Percentiles rank a stretch among this genome's conserved stretches.
Conservation (phyloP, 257 asterid genomes). For the Catharanthus roseus region DNA sequence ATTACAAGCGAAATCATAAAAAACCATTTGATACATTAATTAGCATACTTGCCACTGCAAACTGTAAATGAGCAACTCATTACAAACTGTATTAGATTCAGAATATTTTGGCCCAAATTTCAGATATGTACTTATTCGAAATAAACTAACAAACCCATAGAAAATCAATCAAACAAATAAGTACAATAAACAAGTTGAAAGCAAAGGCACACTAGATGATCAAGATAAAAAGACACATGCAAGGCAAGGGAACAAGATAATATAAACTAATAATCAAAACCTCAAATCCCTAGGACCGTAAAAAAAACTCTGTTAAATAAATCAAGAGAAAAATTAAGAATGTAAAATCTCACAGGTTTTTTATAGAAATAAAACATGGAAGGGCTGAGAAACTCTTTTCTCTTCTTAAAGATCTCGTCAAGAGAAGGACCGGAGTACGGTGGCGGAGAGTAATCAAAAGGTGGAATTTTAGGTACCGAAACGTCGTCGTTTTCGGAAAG, state of each 20-base stretch:
- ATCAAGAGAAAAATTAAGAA: not conserved
- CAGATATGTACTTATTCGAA: not conserved
- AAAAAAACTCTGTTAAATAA: not conserved
- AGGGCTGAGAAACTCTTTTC: constrained; percentile 67
- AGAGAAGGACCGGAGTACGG: constrained; percentile 49
- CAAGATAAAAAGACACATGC: not conserved
- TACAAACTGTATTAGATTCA: no score
- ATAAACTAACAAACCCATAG: not conserved
- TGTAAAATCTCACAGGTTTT: constrained; percentile 47
- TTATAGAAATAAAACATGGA: constrained; percentile 54
- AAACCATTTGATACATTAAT: no score
- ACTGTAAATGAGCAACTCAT: no score
- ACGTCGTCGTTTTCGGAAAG: constrained; percentile 14
- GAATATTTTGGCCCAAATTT: no score
- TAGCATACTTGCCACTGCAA: no score
- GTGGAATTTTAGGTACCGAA: constrained; percentile 39
- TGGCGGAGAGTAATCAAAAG: constrained; percentile 52
- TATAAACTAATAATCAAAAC: not conserved
- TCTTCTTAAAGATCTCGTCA: constrained; percentile 44
- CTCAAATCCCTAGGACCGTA: not conserved
- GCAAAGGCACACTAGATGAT: not conserved
- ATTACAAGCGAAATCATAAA: not conserved
- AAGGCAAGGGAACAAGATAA: constrained; percentile 3
- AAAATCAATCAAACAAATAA: not conserved
- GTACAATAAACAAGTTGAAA: not conserved